A percentile compares a stretch with the other conserved stretches of the same genome.
Conservation (phyloP, 169 alveolate genomes). For the Plasmodium reichenowi region DNA sequence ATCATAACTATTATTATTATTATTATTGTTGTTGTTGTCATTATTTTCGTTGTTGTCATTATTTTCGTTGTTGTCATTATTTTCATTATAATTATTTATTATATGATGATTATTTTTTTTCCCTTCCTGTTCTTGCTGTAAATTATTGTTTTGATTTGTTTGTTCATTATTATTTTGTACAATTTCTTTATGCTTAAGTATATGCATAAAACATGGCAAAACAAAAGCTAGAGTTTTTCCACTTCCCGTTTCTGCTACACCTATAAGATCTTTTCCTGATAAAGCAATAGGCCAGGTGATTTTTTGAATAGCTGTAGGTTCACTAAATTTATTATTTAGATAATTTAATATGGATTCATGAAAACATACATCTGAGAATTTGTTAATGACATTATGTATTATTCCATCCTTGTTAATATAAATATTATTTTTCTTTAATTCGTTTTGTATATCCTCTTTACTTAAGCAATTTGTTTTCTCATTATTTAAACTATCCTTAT, state of each 20-base stretch:
- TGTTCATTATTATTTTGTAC: not conserved
- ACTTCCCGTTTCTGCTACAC: constrained; percentile 97
- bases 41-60: not conserved
- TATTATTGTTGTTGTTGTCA: not conserved
- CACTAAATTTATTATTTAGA: constrained; percentile 81
- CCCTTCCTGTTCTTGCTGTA: constrained; percentile 83
- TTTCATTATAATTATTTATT: not conserved
- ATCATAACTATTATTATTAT: constrained; percentile 31
- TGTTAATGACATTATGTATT: constrained; percentile 80
- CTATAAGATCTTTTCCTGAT: constrained; percentile 94
- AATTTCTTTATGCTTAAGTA: constrained; percentile 85
- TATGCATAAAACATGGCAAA: constrained; percentile 93
- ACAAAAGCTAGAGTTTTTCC: constrained; percentile 96
- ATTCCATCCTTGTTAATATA: constrained; percentile 79
- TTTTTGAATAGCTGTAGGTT: constrained; percentile 92
- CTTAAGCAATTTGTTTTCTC: constrained; percentile 78
- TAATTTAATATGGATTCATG: constrained; percentile 81
- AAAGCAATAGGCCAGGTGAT: constrained; percentile 88
- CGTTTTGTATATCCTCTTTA: constrained; percentile 83
- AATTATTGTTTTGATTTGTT: constrained; percentile 62
- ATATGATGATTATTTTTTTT: constrained; percentile 82
- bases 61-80: not conserved
- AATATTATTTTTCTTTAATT: constrained; percentile 76
- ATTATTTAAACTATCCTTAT: constrained; percentile 48
- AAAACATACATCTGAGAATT: constrained; percentile 84